Percentiles rank a stretch among this genome's conserved stretches.
Conservation (phyloP, 352 stramenopile genomes). For the Blastocystis sp. region DNA sequence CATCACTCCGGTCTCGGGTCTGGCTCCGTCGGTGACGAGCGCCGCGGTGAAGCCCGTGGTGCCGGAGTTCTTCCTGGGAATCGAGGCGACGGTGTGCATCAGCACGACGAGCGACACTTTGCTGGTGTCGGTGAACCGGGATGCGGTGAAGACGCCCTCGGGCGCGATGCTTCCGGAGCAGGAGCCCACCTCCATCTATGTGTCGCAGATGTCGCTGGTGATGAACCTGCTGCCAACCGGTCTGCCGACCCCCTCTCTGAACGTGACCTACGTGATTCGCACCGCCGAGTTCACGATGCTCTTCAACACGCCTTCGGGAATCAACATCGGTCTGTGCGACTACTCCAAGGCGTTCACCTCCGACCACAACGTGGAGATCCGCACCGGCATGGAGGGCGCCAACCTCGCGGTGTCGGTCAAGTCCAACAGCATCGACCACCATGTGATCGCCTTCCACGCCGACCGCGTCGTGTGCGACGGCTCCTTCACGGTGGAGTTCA, state of each 20-base stretch:
- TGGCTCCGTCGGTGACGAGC: not conserved
- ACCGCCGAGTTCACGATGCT: not conserved
- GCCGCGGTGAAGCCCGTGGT: not conserved
- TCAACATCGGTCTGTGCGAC: not conserved
- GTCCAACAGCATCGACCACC: not conserved
- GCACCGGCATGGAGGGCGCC: not conserved
- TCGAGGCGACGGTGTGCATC: slow-evolving; percentile 19
- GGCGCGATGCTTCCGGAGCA: not conserved
- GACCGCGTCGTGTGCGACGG: not conserved
- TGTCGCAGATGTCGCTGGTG: not conserved
- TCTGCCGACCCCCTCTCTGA: not conserved
- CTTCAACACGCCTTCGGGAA: not conserved
- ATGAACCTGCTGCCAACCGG: not conserved
- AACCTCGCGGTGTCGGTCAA: not conserved
- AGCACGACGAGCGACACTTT: not conserved
- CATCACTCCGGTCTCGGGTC: not conserved
- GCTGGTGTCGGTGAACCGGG: not conserved
- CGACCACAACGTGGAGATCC: not conserved
- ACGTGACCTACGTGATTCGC: slow-evolving; percentile 1
- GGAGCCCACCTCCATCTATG: not conserved
- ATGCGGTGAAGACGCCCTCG: slow-evolving; percentile 9
- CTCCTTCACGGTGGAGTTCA: slow-evolving; percentile 37
- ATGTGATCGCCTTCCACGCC: slow-evolving; percentile 7
- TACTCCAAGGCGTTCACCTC: slow-evolving; percentile 35
- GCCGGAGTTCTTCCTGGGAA: not conserved